phyloP scores from a whole-genome alignment of 345 rosid species.

The Physaria fendleri region DNA sequence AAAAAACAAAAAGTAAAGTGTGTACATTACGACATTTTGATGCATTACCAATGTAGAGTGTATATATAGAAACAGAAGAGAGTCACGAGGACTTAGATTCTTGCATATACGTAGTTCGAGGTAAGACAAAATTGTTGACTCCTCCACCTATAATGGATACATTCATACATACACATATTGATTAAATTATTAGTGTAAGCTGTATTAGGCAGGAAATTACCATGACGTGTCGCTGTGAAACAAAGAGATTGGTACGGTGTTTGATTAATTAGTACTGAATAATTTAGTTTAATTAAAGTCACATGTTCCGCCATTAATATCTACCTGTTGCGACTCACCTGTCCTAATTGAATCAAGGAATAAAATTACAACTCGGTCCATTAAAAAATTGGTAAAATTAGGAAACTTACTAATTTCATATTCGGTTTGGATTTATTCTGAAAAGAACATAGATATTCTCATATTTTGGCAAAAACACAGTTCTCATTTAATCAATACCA shows the following conservation, averaged over 20 bases:
- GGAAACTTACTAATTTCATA: background rate
- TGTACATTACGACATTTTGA: constrained; percentile 9
- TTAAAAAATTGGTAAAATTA: background rate
- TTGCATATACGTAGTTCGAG: constrained; percentile 19
- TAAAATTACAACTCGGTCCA: background rate
- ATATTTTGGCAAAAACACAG: background rate
- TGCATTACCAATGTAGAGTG: constrained; percentile 12
- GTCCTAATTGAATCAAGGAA: constrained; percentile 6
- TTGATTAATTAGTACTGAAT: background rate
- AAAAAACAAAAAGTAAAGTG: background rate
- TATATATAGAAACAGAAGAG: constrained; percentile 2
- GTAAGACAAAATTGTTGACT: constrained; percentile 27
- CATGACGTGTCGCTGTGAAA: constrained; percentile 15
- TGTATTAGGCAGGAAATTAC: constrained; percentile 21
- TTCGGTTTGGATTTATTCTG: background rate
- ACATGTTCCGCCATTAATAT: constrained; percentile 26
- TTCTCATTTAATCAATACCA: background rate
- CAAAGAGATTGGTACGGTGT: background rate
- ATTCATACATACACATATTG: no score
- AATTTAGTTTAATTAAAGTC: background rate
- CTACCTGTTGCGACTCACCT: constrained; percentile 24
- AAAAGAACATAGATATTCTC: background rate
- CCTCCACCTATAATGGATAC: background rate
- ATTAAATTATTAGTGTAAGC: background rate
- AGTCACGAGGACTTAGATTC: constrained; percentile 26